Conservation (phyloP, 805 yeast species). For the Starmerella stellata region DNA sequence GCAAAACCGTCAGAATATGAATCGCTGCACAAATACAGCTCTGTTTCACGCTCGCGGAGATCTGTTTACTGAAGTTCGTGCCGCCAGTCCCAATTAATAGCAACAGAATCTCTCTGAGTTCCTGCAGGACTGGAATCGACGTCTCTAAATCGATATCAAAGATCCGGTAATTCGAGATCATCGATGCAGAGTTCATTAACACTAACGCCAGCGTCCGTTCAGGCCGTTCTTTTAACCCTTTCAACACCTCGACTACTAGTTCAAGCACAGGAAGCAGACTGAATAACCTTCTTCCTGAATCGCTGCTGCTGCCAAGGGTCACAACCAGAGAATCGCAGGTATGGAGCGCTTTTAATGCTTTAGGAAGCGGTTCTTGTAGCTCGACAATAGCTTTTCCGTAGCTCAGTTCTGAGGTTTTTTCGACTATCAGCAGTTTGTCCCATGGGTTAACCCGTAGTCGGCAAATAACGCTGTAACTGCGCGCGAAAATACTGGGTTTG, state of each 20-base stretch:
- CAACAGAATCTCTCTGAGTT: constrained; percentile 6
- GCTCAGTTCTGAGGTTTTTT: constrained; percentile 13
- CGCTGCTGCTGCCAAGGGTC: not conserved
- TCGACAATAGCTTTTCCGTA: constrained; percentile 14
- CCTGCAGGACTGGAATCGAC: not conserved
- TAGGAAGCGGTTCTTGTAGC: constrained; percentile 26
- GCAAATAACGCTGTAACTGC: constrained; percentile 14
- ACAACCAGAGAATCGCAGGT: constrained; percentile 23
- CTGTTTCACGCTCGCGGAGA: constrained; percentile 15
- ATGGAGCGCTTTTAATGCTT: constrained; percentile 23
- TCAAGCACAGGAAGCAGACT: constrained; percentile 37
- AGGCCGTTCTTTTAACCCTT: constrained; percentile 36
- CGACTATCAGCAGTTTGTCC: constrained; percentile 11
- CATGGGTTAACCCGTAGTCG: constrained; percentile 13
- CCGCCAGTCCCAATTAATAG: constrained; percentile 6
- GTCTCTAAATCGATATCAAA: constrained; percentile 23
- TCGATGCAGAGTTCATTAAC: constrained; percentile 35
- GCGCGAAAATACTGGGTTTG: constrained; percentile 10
- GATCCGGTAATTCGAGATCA: constrained; percentile 36
- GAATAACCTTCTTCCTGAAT: constrained; percentile 13
- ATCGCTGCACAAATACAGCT: constrained; percentile 29
- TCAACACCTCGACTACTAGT: constrained; percentile 28
- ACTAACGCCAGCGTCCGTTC: constrained; percentile 41
- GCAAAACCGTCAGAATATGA: constrained; percentile 35
- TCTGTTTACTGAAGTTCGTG: constrained; percentile 1